Conservation (phyloP, 306 rosid genomes). For the Acmispon strigosus region DNA sequence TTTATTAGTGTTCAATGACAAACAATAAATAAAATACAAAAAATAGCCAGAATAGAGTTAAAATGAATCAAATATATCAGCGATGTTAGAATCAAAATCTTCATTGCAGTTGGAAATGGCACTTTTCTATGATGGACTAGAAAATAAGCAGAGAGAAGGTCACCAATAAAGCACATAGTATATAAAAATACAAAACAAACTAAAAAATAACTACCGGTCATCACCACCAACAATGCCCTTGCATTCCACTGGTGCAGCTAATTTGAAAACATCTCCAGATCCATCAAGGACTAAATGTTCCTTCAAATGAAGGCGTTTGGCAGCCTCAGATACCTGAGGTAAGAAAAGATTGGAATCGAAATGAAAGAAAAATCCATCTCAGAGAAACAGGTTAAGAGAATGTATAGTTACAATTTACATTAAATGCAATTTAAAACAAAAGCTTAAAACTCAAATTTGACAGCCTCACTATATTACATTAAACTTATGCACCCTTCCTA, state of each 20-base stretch:
- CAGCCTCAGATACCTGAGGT: slow-evolving; percentile 82
- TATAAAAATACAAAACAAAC: not conserved
- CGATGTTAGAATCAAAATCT: not conserved
- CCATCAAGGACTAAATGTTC: slow-evolving; percentile 88
- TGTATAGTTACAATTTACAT: not conserved
- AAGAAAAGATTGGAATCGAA: slow-evolving; percentile 17
- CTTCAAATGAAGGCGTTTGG: slow-evolving; percentile 85
- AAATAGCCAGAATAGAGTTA: not conserved
- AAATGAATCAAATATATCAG: not conserved
- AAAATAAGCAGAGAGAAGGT: not conserved
- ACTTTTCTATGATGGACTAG: not conserved
- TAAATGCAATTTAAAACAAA: slow-evolving; percentile 12
- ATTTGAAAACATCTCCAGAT: slow-evolving; percentile 76
- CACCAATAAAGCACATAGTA: not conserved
- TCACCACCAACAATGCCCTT: slow-evolving; percentile 99
- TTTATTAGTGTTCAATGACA: not conserved
- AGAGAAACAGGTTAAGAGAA: not conserved
- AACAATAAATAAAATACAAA: not conserved
- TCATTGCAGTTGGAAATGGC: not conserved
- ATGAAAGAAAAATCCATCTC: slow-evolving; percentile 5
- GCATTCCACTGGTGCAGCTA: slow-evolving; percentile 99
- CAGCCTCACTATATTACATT: slow-evolving; percentile 1
- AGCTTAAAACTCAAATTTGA: slow-evolving; percentile 2
- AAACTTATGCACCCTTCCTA: slow-evolving; percentile 26
- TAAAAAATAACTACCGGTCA: slow-evolving; percentile 59